Evolutionary conservation across 768 basidiomycete genomes (phyloP).

Genomic region (Floccularia luteovirens): DNA sequence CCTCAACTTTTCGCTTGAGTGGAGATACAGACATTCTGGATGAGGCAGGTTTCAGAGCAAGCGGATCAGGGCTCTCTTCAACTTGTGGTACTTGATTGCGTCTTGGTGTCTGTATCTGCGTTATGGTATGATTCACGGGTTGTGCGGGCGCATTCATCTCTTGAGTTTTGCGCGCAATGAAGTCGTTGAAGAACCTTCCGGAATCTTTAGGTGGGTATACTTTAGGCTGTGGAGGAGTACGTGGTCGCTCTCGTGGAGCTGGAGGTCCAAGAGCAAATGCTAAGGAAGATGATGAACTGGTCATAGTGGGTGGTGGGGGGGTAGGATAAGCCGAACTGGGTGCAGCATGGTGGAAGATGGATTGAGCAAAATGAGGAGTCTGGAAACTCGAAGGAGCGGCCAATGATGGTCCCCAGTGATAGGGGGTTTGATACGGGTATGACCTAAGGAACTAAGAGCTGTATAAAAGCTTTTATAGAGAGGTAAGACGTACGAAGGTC

Average conservation of each 20-base stretch:
- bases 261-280: conserved; percentile 57
- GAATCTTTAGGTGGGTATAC: conserved; percentile 52
- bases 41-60: conserved; percentile 28
- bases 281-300: conserved; percentile 64
- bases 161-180: conserved; percentile 48
- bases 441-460: conserved; percentile 19
- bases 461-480: conserved; percentile 12
- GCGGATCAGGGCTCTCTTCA: conserved; percentile 49
- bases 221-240: conserved; percentile 12
- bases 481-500: conserved; percentile 30
- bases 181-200: conserved; percentile 55
- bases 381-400: conserved; percentile 43
- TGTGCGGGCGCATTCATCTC: conserved; percentile 24
- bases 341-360: conserved; percentile 53
- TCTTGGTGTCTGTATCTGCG: conserved; percentile 12
- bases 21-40: conserved; percentile 40
- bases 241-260: conserved; percentile 11
- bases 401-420: conserved; percentile 32
- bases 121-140: conserved; percentile 11
- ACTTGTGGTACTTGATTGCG: conserved; percentile 7
- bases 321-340: conserved; percentile 67
- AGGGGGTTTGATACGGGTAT: conserved; percentile 32
- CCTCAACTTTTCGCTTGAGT: conserved; percentile 56
- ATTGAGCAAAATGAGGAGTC: conserved; percentile 51
- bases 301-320: conserved; percentile 51